Conservation (phyloP, 495 filamentous ascomycete genomes). For the Neurospora cerealis region DNA sequence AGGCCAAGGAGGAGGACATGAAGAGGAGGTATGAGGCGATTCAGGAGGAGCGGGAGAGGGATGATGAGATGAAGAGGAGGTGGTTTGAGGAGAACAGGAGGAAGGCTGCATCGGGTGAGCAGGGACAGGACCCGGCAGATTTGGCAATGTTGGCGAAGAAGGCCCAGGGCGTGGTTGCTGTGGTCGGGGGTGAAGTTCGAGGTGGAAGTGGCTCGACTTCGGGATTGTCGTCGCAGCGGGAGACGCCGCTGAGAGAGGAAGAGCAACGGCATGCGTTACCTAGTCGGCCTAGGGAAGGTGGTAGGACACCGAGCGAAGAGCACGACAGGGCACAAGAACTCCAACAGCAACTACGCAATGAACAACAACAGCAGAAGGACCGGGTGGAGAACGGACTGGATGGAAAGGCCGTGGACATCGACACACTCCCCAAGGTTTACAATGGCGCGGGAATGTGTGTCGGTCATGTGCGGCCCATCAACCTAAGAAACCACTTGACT, state of each 20-base stretch:
- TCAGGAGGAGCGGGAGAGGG: background rate
- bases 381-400: background rate
- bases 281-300: background rate
- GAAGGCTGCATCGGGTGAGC: background rate
- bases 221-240: background rate
- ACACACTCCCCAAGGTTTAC: background rate
- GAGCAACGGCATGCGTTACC: background rate
- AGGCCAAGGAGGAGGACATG: background rate
- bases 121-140: background rate
- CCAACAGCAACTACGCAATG: background rate
- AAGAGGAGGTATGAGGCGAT: background rate
- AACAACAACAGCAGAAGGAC: background rate
- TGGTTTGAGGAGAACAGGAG: constrained; percentile 4
- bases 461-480: constrained; percentile 7
- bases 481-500: constrained; percentile 8
- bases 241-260: background rate
- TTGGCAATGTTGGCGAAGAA: background rate
- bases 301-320: background rate
- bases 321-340: background rate
- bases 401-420: background rate
- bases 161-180: background rate
- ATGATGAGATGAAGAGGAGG: constrained; percentile 4
- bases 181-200: background rate
- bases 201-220: background rate
- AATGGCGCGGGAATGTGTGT: constrained; percentile 7